Base-by-base conservation (phyloP, 768 basidiomycete species). In the Termitomyces sp. region DNA sequence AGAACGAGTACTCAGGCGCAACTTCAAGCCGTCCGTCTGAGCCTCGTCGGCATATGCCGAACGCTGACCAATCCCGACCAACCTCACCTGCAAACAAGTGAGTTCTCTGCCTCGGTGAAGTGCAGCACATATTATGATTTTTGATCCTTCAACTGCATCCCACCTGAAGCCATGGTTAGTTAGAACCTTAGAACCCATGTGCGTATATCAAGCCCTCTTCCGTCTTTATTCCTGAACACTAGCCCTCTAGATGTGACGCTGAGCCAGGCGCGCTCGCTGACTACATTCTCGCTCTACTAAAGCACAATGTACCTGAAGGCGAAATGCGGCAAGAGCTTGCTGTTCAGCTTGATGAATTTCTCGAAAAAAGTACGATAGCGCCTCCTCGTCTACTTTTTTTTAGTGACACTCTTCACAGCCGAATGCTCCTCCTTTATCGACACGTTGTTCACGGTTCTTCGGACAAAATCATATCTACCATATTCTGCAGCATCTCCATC, bases 191-290 rank as follows among this genome's bases (percentile, higher is more conserved):
- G 94, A 94, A 70, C 94, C 94, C 60, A 94, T 98, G 94, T 94
- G 59, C 58, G 83, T 71, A 41, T 47, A 56, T 50, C 51, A 52
- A 28, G 41, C 44, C 17, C 28, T 26, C 52, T 62, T 48, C 58
- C 59, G 52, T 38, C n/a, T 12, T 6, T 49, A 52, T 65, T 55
- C 55, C 59, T 66, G 50, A 17, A 61, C 53, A 51, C 50, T 48
- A 28, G 60, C 53, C 15, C 62, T 19, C 21, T 38, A 97, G 95
- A 80, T 96, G 93, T 70, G 96, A 98, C 69, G 96, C 96, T 42
- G 96, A 98, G 68, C 94, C 96, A 31, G 84, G 85, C 31, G 92
- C 94, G 33, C 84, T 98, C 51, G 87, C 92, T 4, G 94, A 98
- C 68, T 98, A 98, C 69, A 87, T 98, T 63, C 83, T 97, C 49